These are phyloP conservation scores for Xeromyces bisporus DNA, from an alignment of 495 filamentous ascomycete genomes.

Conservation along the genomic window DNA sequence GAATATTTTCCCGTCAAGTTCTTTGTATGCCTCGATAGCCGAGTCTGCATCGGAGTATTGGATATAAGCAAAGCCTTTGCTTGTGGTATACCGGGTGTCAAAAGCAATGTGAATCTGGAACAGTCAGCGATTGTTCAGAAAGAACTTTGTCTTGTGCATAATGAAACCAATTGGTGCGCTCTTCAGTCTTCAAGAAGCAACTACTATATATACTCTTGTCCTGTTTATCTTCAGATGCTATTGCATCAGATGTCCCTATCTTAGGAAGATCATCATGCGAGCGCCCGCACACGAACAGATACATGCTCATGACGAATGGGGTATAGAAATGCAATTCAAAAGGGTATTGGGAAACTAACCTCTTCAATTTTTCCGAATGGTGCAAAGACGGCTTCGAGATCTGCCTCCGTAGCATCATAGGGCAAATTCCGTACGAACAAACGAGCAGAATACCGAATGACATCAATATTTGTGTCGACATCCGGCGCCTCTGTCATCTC, in stretches of 20 bases:
- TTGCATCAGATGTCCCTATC: conserved; percentile 99
- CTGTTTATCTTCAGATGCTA: conserved; percentile 47
- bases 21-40: conserved; percentile 59
- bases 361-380: conserved; percentile 64
- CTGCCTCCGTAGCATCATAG: conserved; percentile 62
- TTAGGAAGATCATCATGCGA: conserved; percentile 84
- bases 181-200: conserved; percentile 50
- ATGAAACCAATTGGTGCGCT: too few relatives aligned
- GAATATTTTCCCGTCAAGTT: conserved; percentile 64
- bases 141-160: too few relatives aligned
- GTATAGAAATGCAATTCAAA: conserved; percentile 1
- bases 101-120: conserved; percentile 66
- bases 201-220: conserved; percentile 65
- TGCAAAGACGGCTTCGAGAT: conserved; percentile 53
- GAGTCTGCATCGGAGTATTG: conserved; percentile 51
- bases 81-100: conserved; percentile 41
- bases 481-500: neutral
- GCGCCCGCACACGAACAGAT: conserved; percentile 6
- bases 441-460: conserved; percentile 36
- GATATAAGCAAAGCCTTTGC: conserved; percentile 82
- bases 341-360: conserved; percentile 41
- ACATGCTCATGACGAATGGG: conserved; percentile 1
- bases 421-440: conserved; percentile 82
- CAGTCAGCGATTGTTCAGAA: conserved; percentile 23
- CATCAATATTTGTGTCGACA: conserved; percentile 17